A percentile compares a stretch with the other conserved stretches of the same genome.
These are phyloP conservation scores for Zymoseptoria tritici DNA, from an alignment of 2,329 filamentous ascomycete species.

Conservation along the genomic window DNA sequence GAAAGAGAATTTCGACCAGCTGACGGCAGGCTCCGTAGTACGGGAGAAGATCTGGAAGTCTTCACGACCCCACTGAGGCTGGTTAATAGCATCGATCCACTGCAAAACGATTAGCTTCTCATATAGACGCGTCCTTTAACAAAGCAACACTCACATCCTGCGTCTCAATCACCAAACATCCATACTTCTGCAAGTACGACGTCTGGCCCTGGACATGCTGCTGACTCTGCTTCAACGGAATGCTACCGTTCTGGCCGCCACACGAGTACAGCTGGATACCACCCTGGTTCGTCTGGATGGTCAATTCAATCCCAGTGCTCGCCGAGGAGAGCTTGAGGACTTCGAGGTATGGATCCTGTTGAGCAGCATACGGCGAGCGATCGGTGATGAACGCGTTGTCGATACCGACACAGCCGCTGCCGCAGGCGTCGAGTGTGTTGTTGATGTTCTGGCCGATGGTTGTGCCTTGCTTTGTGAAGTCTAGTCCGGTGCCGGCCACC, in stretches of 20 bases:
- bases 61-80: constrained; percentile 75
- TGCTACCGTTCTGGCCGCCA: constrained; percentile 26
- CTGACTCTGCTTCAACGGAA: constrained; percentile 26
- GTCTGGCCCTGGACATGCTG: constrained; percentile 21
- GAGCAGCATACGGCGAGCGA: constrained; percentile 18
- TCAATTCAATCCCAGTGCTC: constrained; percentile 25
- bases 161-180: constrained; percentile 76
- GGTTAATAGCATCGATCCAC: constrained; percentile 91
- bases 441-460: constrained; percentile 14
- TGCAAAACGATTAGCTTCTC: constrained; percentile 4
- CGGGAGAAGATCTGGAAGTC: constrained; percentile 45
- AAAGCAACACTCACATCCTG: constrained; percentile 23
- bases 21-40: constrained; percentile 25
- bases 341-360: constrained; percentile 20
- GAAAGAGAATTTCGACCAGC: constrained; percentile 19
- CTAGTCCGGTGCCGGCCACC: constrained; percentile 27
- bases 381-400: constrained; percentile 46
- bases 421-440: constrained; percentile 47
- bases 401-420: constrained; percentile 74
- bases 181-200: constrained; percentile 50
- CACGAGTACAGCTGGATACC: constrained; percentile 29
- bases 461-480: constrained; percentile 18
- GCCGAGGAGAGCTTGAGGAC: constrained; percentile 21
- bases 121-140: constrained; percentile 47
- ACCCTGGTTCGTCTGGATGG: constrained; percentile 24